Conservation (phyloP, 306 rosid species). For the Fragaria ananassa region DNA sequence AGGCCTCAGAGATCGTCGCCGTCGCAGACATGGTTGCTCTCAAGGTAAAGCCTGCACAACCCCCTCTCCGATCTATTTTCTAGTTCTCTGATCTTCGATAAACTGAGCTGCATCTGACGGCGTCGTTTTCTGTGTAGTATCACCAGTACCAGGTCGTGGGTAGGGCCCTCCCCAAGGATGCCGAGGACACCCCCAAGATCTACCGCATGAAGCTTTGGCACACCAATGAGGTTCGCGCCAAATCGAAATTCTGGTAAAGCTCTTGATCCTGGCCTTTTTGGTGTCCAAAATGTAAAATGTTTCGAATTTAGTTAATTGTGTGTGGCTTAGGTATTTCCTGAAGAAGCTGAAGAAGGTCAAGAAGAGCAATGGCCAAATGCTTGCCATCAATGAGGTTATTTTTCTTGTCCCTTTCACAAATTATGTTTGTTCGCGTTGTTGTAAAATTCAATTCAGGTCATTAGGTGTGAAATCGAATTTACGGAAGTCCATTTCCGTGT, state of each 20-base stretch:
- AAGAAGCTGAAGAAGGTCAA: constrained; percentile 87
- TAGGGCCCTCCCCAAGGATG: constrained; percentile 74
- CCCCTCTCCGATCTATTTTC: constrained; percentile 6
- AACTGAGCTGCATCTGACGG: constrained; percentile 2
- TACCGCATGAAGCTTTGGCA: constrained; percentile 97
- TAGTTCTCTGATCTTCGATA: neutral
- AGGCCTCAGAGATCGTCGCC: neutral
- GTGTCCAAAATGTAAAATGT: neutral
- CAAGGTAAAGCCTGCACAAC: constrained; percentile 37
- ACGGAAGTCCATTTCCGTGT: neutral
- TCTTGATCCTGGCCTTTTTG: neutral
- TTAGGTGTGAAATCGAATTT: neutral
- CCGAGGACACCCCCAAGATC: constrained; percentile 55
- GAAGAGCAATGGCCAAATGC: constrained; percentile 92
- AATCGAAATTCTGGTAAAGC: constrained; percentile 82
- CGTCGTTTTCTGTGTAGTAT: constrained; percentile 35
- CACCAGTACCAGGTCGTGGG: constrained; percentile 96
- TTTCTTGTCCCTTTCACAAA: neutral
- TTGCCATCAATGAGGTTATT: constrained; percentile 55
- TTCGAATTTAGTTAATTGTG: neutral
- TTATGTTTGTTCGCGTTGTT: neutral
- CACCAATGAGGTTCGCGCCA: constrained; percentile 92
- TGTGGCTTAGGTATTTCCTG: constrained; percentile 66
- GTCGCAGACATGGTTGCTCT: constrained; percentile 52
- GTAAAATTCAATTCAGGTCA: neutral